Percentiles rank a stretch among this genome's conserved stretches.
Conservation (phyloP, 2,329 filamentous ascomycete species). For the Fusarium sambucinum region DNA sequence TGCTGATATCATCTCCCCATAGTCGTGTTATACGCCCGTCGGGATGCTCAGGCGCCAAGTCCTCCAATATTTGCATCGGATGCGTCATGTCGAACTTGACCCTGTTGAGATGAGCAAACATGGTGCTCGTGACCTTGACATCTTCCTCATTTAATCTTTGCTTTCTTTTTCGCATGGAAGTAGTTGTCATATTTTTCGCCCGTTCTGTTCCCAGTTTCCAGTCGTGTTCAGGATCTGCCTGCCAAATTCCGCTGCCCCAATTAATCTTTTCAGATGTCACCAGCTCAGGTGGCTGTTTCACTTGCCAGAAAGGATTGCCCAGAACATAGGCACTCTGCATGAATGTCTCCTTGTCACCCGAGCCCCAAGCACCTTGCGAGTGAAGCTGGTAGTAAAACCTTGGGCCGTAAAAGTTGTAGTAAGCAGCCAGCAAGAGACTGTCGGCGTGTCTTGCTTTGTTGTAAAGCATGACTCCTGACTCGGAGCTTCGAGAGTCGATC, state of each 20-base stretch:
- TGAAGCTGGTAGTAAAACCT: conserved; percentile 45
- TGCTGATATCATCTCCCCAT: conserved; percentile 35
- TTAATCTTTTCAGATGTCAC: conserved; percentile 31
- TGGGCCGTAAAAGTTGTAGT: conserved; percentile 45
- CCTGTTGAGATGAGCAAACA: conserved; percentile 45
- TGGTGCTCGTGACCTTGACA: conserved; percentile 25
- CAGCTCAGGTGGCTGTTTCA: conserved; percentile 23
- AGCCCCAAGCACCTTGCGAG: conserved; percentile 46
- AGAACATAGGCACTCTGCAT: conserved; percentile 38
- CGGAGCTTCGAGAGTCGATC: conserved; percentile 36
- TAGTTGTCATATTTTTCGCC: not conserved
- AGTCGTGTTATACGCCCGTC: conserved; percentile 29
- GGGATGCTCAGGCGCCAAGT: conserved; percentile 18
- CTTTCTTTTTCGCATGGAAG: not conserved
- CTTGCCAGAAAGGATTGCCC: conserved; percentile 40
- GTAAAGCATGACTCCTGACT: conserved; percentile 43
- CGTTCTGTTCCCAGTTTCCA: conserved; percentile 24
- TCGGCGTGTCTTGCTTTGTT: conserved; percentile 40
- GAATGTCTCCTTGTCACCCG: conserved; percentile 45
- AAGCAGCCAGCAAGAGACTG: conserved; percentile 39
- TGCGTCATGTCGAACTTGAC: conserved; percentile 42
- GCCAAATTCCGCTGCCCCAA: conserved; percentile 45
- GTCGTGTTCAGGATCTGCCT: conserved; percentile 44
- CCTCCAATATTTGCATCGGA: conserved; percentile 18
- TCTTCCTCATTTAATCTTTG: not conserved